Percentiles rank a stretch among this genome's conserved stretches.
Conservation (phyloP, 495 filamentous ascomycete genomes). For the Daldinia decipiens region DNA sequence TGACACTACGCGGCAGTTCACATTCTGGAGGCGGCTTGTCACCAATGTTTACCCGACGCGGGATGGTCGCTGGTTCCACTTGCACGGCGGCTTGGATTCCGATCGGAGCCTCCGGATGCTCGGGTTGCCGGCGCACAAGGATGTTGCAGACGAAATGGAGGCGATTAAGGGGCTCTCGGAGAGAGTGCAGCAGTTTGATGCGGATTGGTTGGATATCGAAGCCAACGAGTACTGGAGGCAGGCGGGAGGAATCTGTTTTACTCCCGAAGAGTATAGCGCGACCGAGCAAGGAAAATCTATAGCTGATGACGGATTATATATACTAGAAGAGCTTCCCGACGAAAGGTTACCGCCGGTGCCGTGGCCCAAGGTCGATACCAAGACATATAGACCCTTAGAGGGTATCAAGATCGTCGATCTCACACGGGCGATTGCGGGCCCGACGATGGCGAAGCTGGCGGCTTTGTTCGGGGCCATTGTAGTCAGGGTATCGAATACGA, state of each 20-base stretch:
- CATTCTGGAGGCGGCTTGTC: conserved; percentile 42
- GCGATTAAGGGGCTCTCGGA: conserved; percentile 44
- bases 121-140: conserved; percentile 49
- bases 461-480: conserved; percentile 70
- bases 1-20: conserved; percentile 42
- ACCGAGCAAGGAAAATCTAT: conserved; percentile 64
- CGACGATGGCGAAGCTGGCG: conserved; percentile 62
- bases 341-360: conserved; percentile 50
- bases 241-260: conserved; percentile 63
- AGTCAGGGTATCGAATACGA: conserved; percentile 66
- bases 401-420: conserved; percentile 70
- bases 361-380: conserved; percentile 49
- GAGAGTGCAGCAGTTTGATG: conserved; percentile 47
- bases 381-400: conserved; percentile 59
- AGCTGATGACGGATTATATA: conserved; percentile 60
- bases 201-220: conserved; percentile 55
- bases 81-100: conserved; percentile 64
- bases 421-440: conserved; percentile 70
- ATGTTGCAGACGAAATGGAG: conserved; percentile 46
- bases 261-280: conserved; percentile 57
- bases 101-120: conserved; percentile 55
- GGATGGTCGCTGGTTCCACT: conserved; percentile 62
- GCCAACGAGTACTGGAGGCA: conserved; percentile 61
- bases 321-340: conserved; percentile 50
- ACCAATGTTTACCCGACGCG: conserved; percentile 67